Conservation (phyloP, 257 asterid species). For the Nicotiana tomentosiformis region DNA sequence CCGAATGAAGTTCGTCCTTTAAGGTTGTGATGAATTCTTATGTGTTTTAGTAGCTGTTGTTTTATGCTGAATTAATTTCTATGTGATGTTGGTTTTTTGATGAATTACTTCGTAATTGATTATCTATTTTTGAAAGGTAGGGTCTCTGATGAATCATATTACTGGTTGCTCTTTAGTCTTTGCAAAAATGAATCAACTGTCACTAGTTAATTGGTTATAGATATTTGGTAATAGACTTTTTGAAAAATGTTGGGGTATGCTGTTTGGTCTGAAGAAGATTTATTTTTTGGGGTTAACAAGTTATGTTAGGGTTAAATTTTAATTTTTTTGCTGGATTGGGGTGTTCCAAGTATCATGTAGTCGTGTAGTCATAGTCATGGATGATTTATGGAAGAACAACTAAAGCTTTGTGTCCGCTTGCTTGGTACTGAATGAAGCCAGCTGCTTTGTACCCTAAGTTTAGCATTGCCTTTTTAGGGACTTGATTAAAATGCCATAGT, state of each 20-base stretch:
- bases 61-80: not conserved
- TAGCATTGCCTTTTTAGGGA: not conserved
- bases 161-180: not conserved
- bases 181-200: not conserved
- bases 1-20: conserved; percentile 44
- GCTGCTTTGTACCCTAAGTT: not conserved
- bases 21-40: conserved; percentile 42
- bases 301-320: not conserved
- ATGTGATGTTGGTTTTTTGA: not conserved
- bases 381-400: not conserved
- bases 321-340: not conserved
- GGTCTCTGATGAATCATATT: not conserved
- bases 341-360: not conserved
- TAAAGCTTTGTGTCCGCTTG: not conserved
- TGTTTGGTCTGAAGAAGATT: not conserved
- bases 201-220: not conserved
- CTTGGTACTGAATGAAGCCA: not conserved
- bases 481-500: not conserved
- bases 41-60: not conserved
- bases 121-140: not conserved
- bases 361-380: not conserved
- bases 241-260: not conserved
- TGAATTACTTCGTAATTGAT: not conserved
- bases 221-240: not conserved
- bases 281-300: not conserved